Conservation (phyloP, 2,329 filamentous ascomycete genomes). For the Claviceps digitariae region DNA sequence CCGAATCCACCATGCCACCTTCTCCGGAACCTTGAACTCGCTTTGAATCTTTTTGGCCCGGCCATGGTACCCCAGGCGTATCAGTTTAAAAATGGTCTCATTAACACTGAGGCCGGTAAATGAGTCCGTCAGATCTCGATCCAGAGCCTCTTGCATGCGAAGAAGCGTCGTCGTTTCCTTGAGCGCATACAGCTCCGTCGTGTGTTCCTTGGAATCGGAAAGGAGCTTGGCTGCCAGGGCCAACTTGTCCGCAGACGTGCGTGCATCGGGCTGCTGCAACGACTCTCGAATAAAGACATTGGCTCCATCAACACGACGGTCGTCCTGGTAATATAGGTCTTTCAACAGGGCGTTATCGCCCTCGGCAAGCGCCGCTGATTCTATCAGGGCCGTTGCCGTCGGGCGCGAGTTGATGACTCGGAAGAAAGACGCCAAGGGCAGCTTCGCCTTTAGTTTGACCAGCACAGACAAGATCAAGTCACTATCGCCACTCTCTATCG, state of each 20-base stretch:
- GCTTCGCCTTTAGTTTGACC: constrained; percentile 74
- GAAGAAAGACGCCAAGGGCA: constrained; percentile 86
- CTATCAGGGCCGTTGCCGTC: constrained; percentile 76
- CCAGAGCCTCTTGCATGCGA: constrained; percentile 74
- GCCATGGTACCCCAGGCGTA: constrained; percentile 68
- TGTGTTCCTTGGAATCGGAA: constrained; percentile 66
- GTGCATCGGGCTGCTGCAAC: constrained; percentile 54
- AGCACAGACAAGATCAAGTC: constrained; percentile 87
- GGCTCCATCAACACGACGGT: constrained; percentile 76
- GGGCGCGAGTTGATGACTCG: constrained; percentile 76
- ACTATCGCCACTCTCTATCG: constrained; percentile 87
- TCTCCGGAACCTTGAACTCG: constrained; percentile 89
- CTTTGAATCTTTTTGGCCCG: constrained; percentile 76
- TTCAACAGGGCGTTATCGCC: constrained; percentile 73
- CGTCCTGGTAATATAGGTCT: constrained; percentile 95
- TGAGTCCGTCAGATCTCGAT: constrained; percentile 63
- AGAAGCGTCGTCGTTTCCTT: constrained; percentile 71
- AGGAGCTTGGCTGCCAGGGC: constrained; percentile 75
- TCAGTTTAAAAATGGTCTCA: constrained; percentile 81
- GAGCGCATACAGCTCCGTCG: constrained; percentile 59
- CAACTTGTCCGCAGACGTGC: constrained; percentile 69
- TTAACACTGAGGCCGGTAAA: constrained; percentile 81
- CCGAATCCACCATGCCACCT: constrained; percentile 75
- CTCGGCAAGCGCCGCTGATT: constrained; percentile 59
- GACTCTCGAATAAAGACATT: constrained; percentile 80